Evolutionary conservation across 495 filamentous ascomycete species (phyloP), one percentile per base, ranked within the genome.

Genomic region (Aspergillus cavernicola): DNA sequence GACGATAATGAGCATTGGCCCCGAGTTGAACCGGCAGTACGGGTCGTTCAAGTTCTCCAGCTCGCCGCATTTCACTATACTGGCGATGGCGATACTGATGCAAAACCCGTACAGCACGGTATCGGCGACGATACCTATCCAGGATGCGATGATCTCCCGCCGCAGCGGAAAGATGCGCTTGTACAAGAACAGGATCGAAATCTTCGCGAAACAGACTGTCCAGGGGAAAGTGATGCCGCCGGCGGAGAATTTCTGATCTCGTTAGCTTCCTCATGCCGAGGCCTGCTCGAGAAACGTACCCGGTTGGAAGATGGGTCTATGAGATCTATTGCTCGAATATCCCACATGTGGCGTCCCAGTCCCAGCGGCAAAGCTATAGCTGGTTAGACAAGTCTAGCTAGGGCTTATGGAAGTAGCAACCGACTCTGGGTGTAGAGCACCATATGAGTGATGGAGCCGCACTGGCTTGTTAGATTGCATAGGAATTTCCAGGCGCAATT

Each of bases 341-440:
- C 49, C 49, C 49, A 52, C 37, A 42, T 33, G 18, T 42, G 49
- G 7, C 49, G 49, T 18, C 49, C 49, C 3, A 52, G 6, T 0
- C 49, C 49, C 23, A 50, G 13, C 5, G 35, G 35, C 9, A 50
- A 19, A n/a, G 47, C 47, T 50, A 29, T 18, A 16, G 19, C 19
- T 5, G 12, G 37, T 19, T 26, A 19, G 24, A 2, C 6, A 11
- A 33, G 31, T 31, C 22, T 1, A 11, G 29, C 8, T 12, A 37
- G 31, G 45, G 45, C 31, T 22, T 20, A 29, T 28, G 1, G 22
- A 19, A 29, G 5, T 2, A 8, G 13, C 13, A 6, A 31, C 48
- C 32, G 2, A 52, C 49, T 52, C 26, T 52, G 36, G 1, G 35
- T 52, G 26, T 42, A 33, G 24, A 42, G 15, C 10, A n/a, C 40